Base-by-base conservation (phyloP, 1,284 basidiomycete species). In the Sporisorium reilianum region DNA sequence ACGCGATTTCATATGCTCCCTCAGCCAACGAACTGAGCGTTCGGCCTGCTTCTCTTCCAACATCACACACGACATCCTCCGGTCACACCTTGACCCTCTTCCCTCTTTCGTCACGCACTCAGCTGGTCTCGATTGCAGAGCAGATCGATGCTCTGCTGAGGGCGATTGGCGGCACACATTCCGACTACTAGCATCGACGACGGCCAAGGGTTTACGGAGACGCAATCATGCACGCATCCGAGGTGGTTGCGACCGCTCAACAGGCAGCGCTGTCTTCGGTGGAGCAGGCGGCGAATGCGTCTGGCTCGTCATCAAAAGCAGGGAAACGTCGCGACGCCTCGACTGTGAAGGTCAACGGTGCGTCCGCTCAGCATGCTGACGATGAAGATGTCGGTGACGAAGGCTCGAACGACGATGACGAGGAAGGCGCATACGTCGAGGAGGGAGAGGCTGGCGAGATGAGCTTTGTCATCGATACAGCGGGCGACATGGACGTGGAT, bases 391-490 rank as follows among this genome's bases (percentile, higher is more conserved):
- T 22, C 46, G 7, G 32, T 45, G 41, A 42, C n/a, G n/a, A n/a
- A n/a, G n/a, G n/a, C n/a, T n/a, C 9, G 28, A 30, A 9, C 3
- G 62, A 54, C 2, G 62, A 55, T 16, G 41, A 28, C 0, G 52
- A 50, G 9, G 53, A 58, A 14, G 51, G 36, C 3, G 59, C 38
- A 25, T 59, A 54, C 18, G 10, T 38, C 9, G 30, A 52, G 18
- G 52, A 57, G 5, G 56, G 38, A 11, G 64, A 67, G 2, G 62
- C 45, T 1, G 71, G 45, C 23, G 71, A 74, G 36, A 64, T 67
- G 55, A 69, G 65, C 41, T 74, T 74, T 38, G 58, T 74, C 46
- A 54, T 74, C 40, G 71, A 74, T 18, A 74, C 71, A 2, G 62
- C 61, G 4, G 71, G 71, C 36, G 65, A 74, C 30, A 68, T 74